Evolutionary conservation across 2,329 filamentous ascomycete genomes (phyloP), one percentile per base, ranked within the genome.

Genomic region (Septoria petroselini): DNA sequence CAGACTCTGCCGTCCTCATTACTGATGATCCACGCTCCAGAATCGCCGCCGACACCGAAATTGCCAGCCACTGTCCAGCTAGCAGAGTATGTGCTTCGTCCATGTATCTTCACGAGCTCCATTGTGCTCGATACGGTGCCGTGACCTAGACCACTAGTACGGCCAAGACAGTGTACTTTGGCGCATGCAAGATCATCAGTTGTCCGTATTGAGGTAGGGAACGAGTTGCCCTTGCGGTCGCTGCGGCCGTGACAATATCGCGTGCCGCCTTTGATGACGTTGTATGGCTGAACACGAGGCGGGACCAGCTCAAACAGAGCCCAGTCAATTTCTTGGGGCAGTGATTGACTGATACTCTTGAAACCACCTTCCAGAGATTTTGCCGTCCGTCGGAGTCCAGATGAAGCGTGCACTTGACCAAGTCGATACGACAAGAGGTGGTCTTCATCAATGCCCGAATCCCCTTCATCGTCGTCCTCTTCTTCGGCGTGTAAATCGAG

Each of bases 311-410:
- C 82, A 60, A 97, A 90, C 2, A 97, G 74, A 0, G 91, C 90
- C 91, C 91, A 97, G 68, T 97, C 91, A 37, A 97, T 90, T 68
- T 97, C 91, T 66, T 96, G 91, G 4, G 18, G 94, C 73, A 3
- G 85, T 83, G 53, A 85, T 77, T 52, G 58, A 21, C 43, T 84
- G 79, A 43, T 75, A 78, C 65, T 86, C 38, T 60, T 58, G 53
- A 63, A 67, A 37, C 65, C 62, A 27, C 55, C 59, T 58, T 66
- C 58, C 25, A 62, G 61, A 9, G 58, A 56, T 30, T 62, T 54
- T 14, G 47, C 37, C 12, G 53, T 64, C 23, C 91, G 82, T 3
- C 89, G 83, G 51, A 97, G 86, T 5, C 91, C 91, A 17, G 90
- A 95, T 0, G 89, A 94, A 0, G 91, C 91, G 62, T 94, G 89